A percentile compares a stretch with the other conserved stretches of the same genome.
phyloP scores from a whole-genome alignment of 148 eudicot species.

The Fagopyrum homotropicum region DNA sequence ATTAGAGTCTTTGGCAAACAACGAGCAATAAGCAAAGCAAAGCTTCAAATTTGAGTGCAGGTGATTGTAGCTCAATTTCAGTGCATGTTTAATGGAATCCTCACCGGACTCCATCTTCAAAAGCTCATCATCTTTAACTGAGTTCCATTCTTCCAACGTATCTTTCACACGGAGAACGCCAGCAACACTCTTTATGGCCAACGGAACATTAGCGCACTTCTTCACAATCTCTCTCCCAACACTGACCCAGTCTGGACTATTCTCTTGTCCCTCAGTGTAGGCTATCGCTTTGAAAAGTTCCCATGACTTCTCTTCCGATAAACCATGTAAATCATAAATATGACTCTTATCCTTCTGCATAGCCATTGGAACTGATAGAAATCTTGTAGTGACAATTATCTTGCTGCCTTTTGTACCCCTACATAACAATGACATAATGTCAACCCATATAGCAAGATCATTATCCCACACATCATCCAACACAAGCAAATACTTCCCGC shows the following conservation, averaged over 20 bases:
- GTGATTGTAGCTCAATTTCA: constrained; percentile 13
- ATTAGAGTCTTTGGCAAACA: not conserved
- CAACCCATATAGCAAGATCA: not conserved
- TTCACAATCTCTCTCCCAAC: not conserved
- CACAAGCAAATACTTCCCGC: constrained; percentile 12
- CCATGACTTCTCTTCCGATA: constrained; percentile 26
- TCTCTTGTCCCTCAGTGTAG: not conserved
- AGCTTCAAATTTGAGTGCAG: constrained; percentile 5
- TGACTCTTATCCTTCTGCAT: not conserved
- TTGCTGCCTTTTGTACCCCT: not conserved
- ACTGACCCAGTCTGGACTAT: not conserved
- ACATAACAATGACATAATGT: not conserved
- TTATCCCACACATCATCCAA: constrained; percentile 21
- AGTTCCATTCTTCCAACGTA: not conserved
- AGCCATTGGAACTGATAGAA: not conserved
- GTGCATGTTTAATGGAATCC: not conserved
- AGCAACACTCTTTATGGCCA: not conserved
- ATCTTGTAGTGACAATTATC: not conserved
- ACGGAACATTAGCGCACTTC: constrained; percentile 24
- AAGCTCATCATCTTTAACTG: not conserved
- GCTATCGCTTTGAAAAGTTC: not conserved
- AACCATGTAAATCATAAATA: constrained; percentile 13
- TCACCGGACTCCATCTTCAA: not conserved
- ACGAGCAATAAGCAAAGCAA: constrained; percentile 17
- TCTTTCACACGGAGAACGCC: not conserved